Conservation (phyloP, 2,329 filamentous ascomycete genomes). For the Chalara sp. region DNA sequence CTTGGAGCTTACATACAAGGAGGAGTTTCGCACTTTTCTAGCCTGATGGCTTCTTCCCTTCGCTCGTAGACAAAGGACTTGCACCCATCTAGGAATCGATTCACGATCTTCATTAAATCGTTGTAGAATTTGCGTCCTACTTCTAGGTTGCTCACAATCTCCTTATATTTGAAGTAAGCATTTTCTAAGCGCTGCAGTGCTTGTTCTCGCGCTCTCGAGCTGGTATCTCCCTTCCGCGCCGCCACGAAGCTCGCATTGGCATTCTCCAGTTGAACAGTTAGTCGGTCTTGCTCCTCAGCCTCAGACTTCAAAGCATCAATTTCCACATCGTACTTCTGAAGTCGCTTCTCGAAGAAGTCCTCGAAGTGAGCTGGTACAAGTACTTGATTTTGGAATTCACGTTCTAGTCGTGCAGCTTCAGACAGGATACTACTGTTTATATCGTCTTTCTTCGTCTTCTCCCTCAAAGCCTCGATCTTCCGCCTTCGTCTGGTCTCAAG, state of each 20-base stretch:
- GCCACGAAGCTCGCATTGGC: constrained; percentile 73
- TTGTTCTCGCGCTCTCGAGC: constrained; percentile 69
- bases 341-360: constrained; percentile 75
- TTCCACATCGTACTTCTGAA: constrained; percentile 77
- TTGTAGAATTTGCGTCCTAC: constrained; percentile 96
- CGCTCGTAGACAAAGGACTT: constrained; percentile 74
- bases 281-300: constrained; percentile 65
- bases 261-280: constrained; percentile 62
- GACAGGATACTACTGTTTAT: constrained; percentile 77
- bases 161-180: constrained; percentile 93
- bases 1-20: neutral
- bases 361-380: constrained; percentile 90
- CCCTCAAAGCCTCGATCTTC: constrained; percentile 70
- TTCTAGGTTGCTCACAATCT: constrained; percentile 87
- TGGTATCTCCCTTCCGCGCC: constrained; percentile 52
- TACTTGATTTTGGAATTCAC: constrained; percentile 75
- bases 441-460: constrained; percentile 80
- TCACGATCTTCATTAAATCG: constrained; percentile 82
- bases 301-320: constrained; percentile 66
- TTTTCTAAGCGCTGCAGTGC: constrained; percentile 84
- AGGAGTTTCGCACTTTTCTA: constrained; percentile 58
- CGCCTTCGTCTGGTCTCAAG: constrained; percentile 75
- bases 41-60: constrained; percentile 68
- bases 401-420: constrained; percentile 79
- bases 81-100: constrained; percentile 74